Evolutionary conservation across 441 rosid species (phyloP), one percentile per base, ranked within the genome.

Genomic region (Cnidoscolus chayamansa): DNA sequence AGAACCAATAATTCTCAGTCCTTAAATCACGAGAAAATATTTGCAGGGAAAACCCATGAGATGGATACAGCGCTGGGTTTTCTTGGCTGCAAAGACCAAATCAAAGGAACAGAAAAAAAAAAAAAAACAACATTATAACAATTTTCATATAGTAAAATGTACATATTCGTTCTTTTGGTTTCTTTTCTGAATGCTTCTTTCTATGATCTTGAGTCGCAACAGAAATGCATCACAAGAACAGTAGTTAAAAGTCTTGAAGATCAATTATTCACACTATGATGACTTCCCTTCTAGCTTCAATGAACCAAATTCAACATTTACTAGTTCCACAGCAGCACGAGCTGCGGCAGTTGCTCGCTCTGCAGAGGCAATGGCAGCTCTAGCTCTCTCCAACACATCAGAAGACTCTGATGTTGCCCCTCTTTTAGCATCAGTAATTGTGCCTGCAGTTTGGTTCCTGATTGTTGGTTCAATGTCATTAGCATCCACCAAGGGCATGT

Each of bases 331-430:
- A 70, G 98, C 96, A 63, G 98, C 89, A 63, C 88, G 97, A 43
- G 97, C 98, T 58, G 91, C 82, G 6, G 91, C 88, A 20, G 89
- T 75, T 67, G 97, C 98, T n/a, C 85, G 90, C 54, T 92, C 95
- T 2, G 97, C 98, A 59, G 80, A 79, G 63, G 97, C 91, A 80
- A 94, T 81, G 66, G 97, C 98, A 51, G 84, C 93, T 72, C 83
- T 89, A 77, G 97, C 98, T 85, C 32, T 84, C 82, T 87, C 97
- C 89, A 92, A 74, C 17, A 87, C 87, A 74, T 90, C 88, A 11
- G 90, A 81, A 45, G 86, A 73, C 25, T 69, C 81, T 61, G 86
- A 40, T 75, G 73, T 30, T 48, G 69, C 69, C 63, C 72, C 86
- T 71, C 57, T 71, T 70, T 79, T 82, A 40, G 59, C 40, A 58